A percentile compares a stretch with the other conserved stretches of the same genome.
Conservation (phyloP, 352 stramenopile species). For the Globisporangium alternatum region DNA sequence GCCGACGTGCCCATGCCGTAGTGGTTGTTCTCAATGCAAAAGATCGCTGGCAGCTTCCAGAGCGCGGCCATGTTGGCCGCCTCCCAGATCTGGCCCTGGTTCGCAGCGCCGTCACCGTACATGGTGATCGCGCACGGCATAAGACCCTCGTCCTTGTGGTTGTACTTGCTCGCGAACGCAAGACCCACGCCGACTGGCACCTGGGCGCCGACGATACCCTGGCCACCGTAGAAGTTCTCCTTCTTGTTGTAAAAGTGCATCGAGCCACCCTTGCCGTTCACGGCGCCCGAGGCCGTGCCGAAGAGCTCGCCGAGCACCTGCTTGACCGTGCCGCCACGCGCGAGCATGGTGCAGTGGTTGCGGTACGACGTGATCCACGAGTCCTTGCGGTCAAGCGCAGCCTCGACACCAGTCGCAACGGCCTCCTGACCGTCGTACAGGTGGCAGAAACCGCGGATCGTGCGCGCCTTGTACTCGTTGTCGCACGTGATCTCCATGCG, state of each 20-base stretch:
- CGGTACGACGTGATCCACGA: conserved; percentile 99
- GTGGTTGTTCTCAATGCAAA: conserved; percentile 99
- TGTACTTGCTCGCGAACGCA: conserved; percentile 99
- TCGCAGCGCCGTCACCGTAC: conserved; percentile 98
- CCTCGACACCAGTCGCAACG: conserved; percentile 97
- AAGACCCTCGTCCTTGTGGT: conserved; percentile 83
- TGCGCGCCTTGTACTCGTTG: conserved; percentile 99
- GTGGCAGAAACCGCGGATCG: conserved; percentile 99
- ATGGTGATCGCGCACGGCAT: conserved; percentile 96
- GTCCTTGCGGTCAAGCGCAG: conserved; percentile 93
- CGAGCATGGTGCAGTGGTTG: conserved; percentile 98
- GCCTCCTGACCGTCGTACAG: conserved; percentile 99
- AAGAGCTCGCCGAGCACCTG: conserved; percentile 96
- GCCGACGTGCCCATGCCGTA: conserved; percentile 99
- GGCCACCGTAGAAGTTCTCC: conserved; percentile 97
- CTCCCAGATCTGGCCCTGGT: conserved; percentile 99
- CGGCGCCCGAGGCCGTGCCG: conserved; percentile 87
- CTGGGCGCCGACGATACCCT: conserved; percentile 98
- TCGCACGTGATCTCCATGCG: conserved; percentile 99
- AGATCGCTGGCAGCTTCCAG: conserved; percentile 99
- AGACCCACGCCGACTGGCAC: conserved; percentile 97
- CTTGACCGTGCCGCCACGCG: conserved; percentile 92
- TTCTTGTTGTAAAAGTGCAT: conserved; percentile 99
- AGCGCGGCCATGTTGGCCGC: conserved; percentile 97
- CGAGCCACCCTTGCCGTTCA: conserved; percentile 96